A percentile compares a stretch with the other conserved stretches of the same genome.
phyloP scores from a whole-genome alignment of 192 early-diverging fungal species.

The Phlyctochytrium arcticum region DNA sequence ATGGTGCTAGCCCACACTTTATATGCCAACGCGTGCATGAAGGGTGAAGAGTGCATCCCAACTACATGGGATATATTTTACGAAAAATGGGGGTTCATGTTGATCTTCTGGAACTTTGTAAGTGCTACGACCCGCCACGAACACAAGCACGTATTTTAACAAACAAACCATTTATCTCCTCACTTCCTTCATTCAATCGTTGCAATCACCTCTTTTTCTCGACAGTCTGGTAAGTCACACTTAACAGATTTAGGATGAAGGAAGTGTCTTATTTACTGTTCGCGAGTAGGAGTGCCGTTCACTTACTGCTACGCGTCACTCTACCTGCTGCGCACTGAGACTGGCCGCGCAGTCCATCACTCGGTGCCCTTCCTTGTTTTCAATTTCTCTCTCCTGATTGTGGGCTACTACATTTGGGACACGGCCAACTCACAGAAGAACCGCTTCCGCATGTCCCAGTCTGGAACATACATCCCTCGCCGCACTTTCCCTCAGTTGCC shows the following conservation, averaged over 20 bases:
- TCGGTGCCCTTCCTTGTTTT: conserved; percentile 14
- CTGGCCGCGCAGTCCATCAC: conserved; percentile 56
- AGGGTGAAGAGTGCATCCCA: conserved; percentile 69
- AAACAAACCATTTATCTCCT: too few relatives aligned
- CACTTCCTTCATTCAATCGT: neutral
- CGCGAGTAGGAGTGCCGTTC: conserved; percentile 72
- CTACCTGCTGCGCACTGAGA: conserved; percentile 64
- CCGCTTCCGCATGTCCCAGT: conserved; percentile 60
- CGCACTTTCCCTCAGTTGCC: conserved; percentile 69
- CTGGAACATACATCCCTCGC: conserved; percentile 82
- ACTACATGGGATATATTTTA: conserved; percentile 94
- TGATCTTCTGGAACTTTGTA: conserved; percentile 40
- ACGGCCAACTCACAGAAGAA: conserved; percentile 80
- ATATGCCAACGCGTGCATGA: conserved; percentile 82
- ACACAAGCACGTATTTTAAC: too few relatives aligned
- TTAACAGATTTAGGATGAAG: neutral
- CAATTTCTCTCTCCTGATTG: conserved; percentile 48
- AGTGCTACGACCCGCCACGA: too few relatives aligned
- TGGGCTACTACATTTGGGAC: conserved; percentile 73
- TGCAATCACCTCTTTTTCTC: neutral
- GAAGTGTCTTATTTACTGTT: neutral
- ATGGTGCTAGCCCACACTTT: conserved; percentile 66
- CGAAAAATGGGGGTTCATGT: conserved; percentile 77
- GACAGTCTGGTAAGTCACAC: conserved; percentile 1
- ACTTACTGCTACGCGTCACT: conserved; percentile 76